Conservation (phyloP, 2,329 filamentous ascomycete genomes). For the Xylariaceae sp. region DNA sequence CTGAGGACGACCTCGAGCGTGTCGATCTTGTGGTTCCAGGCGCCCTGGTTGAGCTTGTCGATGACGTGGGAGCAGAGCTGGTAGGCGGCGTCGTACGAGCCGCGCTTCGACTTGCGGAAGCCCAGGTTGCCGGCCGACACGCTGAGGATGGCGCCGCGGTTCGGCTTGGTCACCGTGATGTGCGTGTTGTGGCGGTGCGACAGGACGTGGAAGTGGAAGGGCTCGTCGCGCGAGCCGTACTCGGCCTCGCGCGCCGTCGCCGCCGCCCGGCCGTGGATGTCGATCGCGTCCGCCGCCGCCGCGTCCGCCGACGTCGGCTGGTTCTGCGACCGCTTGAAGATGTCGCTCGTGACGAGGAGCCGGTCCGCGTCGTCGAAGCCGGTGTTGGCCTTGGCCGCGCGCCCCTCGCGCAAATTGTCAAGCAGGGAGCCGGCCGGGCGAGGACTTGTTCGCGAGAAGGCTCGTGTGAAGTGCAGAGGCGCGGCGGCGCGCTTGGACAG, state of each 20-base stretch:
- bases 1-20: constrained; percentile 72
- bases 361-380: constrained; percentile 7
- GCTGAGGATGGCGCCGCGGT: constrained; percentile 70
- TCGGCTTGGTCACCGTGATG: constrained; percentile 79
- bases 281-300: constrained; percentile 1
- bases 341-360: constrained; percentile 12
- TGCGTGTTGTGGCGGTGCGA: constrained; percentile 92
- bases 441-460: constrained; percentile 32
- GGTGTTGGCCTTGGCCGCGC: not conserved
- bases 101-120: constrained; percentile 75
- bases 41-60: constrained; percentile 74
- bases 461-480: constrained; percentile 10
- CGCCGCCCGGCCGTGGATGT: constrained; percentile 15
- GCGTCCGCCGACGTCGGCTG: constrained; percentile 6
- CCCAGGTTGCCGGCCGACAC: constrained; percentile 81
- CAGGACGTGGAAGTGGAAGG: constrained; percentile 83
- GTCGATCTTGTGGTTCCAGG: constrained; percentile 67
- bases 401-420: too few species aligned
- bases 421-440: constrained; percentile 13
- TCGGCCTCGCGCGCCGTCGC: constrained; percentile 24
- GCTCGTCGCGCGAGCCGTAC: constrained; percentile 37
- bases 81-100: constrained; percentile 85
- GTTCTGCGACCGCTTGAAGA: constrained; percentile 14
- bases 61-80: constrained; percentile 81
- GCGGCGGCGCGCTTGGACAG: constrained; percentile 11